Percentiles rank a stretch among this genome's conserved stretches.
phyloP scores from a whole-genome alignment of 345 rosid genomes.

The Ricinus communis region DNA sequence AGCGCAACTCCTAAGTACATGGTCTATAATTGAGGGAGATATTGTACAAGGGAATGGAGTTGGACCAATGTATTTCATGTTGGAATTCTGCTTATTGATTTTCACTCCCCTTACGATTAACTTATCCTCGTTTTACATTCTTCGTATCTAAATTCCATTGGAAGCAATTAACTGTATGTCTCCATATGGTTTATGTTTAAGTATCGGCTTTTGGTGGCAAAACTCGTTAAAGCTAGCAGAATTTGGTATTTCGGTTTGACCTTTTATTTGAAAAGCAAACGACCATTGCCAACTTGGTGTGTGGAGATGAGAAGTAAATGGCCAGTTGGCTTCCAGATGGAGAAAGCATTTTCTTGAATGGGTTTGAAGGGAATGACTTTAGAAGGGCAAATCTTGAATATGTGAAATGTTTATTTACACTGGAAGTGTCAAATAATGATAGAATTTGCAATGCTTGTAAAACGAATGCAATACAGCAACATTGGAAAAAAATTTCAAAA shows the following conservation, averaged over 20 bases:
- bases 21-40: slow-evolving; percentile 66
- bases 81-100: slow-evolving; percentile 8
- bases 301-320: neutral
- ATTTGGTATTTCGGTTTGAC: neutral
- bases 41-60: neutral
- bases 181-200: neutral
- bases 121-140: neutral
- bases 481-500: neutral
- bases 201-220: neutral
- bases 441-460: neutral
- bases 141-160: neutral
- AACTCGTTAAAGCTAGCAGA: neutral
- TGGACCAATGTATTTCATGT: slow-evolving; percentile 2
- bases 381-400: neutral
- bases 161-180: neutral
- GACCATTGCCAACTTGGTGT: neutral
- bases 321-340: neutral
- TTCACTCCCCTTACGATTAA: neutral
- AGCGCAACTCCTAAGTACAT: slow-evolving; percentile 93
- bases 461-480: neutral
- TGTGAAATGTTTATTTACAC: too few species aligned
- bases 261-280: neutral
- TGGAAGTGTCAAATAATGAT: neutral
- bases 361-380: neutral
- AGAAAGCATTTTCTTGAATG: neutral